Evolutionary conservation across 805 yeast genomes (phyloP), one percentile per base, ranked within the genome.

Genomic region (Ogataea ganodermae): DNA sequence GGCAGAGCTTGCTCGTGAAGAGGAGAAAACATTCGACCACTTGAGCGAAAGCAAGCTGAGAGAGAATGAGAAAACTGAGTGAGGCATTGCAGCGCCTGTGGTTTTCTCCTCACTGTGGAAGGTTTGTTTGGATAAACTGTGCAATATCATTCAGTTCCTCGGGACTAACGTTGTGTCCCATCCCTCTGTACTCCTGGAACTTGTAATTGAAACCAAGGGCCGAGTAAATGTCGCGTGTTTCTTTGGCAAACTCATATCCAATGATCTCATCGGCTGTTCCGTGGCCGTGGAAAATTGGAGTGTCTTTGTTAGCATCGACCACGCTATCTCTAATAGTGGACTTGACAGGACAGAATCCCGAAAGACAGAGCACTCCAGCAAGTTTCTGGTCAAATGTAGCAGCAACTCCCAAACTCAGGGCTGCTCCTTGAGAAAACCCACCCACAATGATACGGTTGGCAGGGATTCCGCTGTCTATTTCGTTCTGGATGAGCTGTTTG

Each of bases 401-500:
- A 18, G 80, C 72, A 13, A 84, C 63, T 18, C 87, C 89, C 49
- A 87, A 69, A 1, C 94, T 70, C 9, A 92, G 51, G 1, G 96
- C 90, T 41, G 89, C 95, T 46, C 99, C 99, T 69, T 94, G 99
- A 4, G 95, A 85, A 63, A 94, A 94, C 0, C 99, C 99, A 28
- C 98, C 98, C 48, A 94, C 72, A n/a, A 94, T 71, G 39, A 94
- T 86, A 44, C 86, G 79, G 14, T 80, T 80, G 0, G 85, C 72
- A 3, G 79, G 74, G 28, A 86, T 76, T 8, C 84, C 80, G 6
- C 58, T 56, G 7, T 76, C 78, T 13, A 78, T 69, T 55, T 84
- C 81, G 46, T 80, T 81, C 17, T 75, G 63, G 35, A 86, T 72
- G 53, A 75, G 69, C 1, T 58, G 57, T 42, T 75, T 70, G 20